A percentile compares a stretch with the other conserved stretches of the same genome.
Evolutionary conservation across 768 basidiomycete genomes (phyloP).

Genomic region (Crepidotus variabilis): DNA sequence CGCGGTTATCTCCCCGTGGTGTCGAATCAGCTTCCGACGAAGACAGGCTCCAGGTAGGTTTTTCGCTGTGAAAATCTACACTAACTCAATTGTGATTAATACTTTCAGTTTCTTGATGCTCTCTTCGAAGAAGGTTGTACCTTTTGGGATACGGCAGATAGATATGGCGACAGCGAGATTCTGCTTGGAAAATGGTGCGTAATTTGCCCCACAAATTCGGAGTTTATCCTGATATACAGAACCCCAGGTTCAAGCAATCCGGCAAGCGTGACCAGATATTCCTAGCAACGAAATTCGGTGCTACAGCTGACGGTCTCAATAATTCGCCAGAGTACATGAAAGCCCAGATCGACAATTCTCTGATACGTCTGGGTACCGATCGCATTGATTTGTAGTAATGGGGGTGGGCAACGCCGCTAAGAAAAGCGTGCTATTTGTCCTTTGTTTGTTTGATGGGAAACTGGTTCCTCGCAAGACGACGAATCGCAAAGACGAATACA

Average conservation of each 20-base stretch:
- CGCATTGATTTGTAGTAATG: constrained; percentile 44
- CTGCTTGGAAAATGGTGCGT: constrained; percentile 39
- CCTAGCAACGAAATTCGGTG: constrained; percentile 53
- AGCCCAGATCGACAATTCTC: constrained; percentile 31
- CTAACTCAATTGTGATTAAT: neutral
- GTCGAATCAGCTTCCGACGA: constrained; percentile 44
- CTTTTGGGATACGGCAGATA: constrained; percentile 46
- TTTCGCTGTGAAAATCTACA: neutral
- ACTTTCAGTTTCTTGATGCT: constrained; percentile 39
- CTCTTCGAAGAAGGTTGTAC: constrained; percentile 38
- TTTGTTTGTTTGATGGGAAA: no score
- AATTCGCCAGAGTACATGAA: constrained; percentile 36
- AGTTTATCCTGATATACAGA: no score
- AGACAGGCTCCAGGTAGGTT: constrained; percentile 49
- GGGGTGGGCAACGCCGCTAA: no score
- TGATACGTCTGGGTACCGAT: constrained; percentile 37
- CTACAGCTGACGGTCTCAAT: constrained; percentile 14
- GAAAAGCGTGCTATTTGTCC: no score
- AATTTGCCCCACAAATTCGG: no score
- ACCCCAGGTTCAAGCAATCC: constrained; percentile 45
- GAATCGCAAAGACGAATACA: no score
- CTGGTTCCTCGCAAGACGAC: no score
- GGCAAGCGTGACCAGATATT: constrained; percentile 53
- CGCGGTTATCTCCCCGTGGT: constrained; percentile 48
- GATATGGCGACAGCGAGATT: constrained; percentile 42